Conservation (phyloP, 768 basidiomycete genomes). For the Rubroboletus satanas region DNA sequence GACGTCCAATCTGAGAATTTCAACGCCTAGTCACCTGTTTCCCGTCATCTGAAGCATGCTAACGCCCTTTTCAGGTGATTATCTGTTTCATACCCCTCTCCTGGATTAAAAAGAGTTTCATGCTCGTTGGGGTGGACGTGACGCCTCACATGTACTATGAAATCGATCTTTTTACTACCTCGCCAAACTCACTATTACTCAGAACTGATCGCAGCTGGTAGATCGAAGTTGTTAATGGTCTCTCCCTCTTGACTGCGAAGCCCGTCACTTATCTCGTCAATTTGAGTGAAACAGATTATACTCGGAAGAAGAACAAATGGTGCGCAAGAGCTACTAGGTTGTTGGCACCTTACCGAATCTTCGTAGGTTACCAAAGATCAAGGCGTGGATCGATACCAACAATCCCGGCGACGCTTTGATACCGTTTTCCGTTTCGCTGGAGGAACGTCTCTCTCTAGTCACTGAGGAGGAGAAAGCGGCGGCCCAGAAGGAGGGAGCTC, state of each 20-base stretch:
- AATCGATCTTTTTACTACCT: not conserved
- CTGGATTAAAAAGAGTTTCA: conserved; percentile 58
- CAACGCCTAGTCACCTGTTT: not conserved
- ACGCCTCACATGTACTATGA: conserved; percentile 55
- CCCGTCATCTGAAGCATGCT: not conserved
- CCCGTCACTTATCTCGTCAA: conserved; percentile 98
- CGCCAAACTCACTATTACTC: not conserved
- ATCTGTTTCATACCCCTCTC: not conserved
- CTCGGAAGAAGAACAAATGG: conserved; percentile 99
- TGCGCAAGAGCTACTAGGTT: conserved; percentile 20
- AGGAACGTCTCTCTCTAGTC: conserved; percentile 76
- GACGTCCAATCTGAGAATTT: conserved; percentile 40
- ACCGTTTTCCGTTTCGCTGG: conserved; percentile 94
- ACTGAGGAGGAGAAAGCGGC: conserved; percentile 66
- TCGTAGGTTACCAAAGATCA: conserved; percentile 90
- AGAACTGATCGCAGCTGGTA: conserved; percentile 31
- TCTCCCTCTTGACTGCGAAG: conserved; percentile 92
- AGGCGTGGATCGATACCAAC: conserved; percentile 94
- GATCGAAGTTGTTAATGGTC: conserved; percentile 88
- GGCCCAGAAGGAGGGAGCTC: conserved; percentile 75
- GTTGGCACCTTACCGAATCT: not conserved
- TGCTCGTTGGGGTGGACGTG: conserved; percentile 82
- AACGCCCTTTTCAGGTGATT: conserved; percentile 23
- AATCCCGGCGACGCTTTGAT: conserved; percentile 95
- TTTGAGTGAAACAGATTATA: conserved; percentile 88